Evolutionary conservation across 1,139 yeast genomes (phyloP).

Genomic region (Spathaspora sp.): DNA sequence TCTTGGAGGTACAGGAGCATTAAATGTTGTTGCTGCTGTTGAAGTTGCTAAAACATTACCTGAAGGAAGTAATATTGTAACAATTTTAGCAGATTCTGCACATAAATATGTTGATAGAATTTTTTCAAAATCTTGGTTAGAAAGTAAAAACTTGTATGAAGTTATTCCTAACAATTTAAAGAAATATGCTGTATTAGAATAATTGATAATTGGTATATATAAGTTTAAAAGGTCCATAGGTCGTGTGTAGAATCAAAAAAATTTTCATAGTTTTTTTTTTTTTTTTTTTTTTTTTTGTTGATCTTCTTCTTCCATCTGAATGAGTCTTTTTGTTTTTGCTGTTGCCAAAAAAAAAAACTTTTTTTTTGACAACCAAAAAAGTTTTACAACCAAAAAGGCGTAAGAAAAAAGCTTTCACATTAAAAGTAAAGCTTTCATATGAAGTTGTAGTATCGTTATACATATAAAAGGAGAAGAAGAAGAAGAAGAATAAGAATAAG

Average conservation of each 20-base stretch:
- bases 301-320: too few relatives aligned
- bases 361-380: constrained; percentile 1
- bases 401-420: neutral
- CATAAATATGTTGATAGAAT: constrained; percentile 83
- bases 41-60: constrained; percentile 75
- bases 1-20: constrained; percentile 85
- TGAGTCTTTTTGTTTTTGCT: neutral
- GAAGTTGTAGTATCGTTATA: neutral
- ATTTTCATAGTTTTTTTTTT: neutral
- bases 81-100: constrained; percentile 83
- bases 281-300: neutral
- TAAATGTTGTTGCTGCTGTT: constrained; percentile 80
- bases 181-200: constrained; percentile 55
- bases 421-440: neutral
- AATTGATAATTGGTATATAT: constrained; percentile 2
- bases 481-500: too few relatives aligned
- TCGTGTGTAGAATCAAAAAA: neutral
- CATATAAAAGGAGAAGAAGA: neutral
- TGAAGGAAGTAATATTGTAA: constrained; percentile 78
- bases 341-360: too few relatives aligned
- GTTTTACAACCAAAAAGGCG: neutral
- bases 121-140: constrained; percentile 76
- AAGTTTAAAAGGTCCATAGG: neutral
- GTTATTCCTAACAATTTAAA: constrained; percentile 68
- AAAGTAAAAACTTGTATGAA: constrained; percentile 63